phyloP scores from a whole-genome alignment of 345 rosid genomes.

The Hirschfeldia incana region DNA sequence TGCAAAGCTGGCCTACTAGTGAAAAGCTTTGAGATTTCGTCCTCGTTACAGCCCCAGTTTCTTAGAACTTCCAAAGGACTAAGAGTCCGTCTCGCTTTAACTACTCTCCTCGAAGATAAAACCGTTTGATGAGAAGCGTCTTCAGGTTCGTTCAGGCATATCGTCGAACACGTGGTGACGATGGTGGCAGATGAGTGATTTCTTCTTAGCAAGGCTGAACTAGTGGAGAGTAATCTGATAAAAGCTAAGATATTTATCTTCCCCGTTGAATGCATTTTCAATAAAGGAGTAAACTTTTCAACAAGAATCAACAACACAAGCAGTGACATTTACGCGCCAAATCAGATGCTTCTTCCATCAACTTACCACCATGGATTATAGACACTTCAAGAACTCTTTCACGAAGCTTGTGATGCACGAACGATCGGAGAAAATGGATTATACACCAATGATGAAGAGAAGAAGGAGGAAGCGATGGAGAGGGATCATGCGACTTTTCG shows the following conservation, averaged over 20 bases:
- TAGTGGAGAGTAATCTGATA: constrained; percentile 15
- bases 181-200: background rate
- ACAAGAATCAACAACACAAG: background rate
- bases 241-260: constrained; percentile 16
- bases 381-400: constrained; percentile 1
- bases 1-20: constrained; percentile 56
- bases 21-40: constrained; percentile 53
- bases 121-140: constrained; percentile 24
- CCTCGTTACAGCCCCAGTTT: constrained; percentile 73
- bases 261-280: constrained; percentile 20
- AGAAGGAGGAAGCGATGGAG: background rate
- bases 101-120: constrained; percentile 43
- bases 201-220: constrained; percentile 6
- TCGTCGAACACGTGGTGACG: constrained; percentile 64
- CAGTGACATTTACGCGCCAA: background rate
- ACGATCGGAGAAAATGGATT: background rate
- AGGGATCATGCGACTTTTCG: background rate
- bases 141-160: constrained; percentile 45
- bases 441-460: background rate
- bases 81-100: background rate
- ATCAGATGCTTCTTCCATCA: background rate
- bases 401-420: background rate
- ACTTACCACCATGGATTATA: too few relatives aligned
- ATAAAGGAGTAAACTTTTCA: background rate
- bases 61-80: constrained; percentile 46